Evolutionary conservation across 257 asterid species (phyloP).

Genomic region (Primulina tabacum): DNA sequence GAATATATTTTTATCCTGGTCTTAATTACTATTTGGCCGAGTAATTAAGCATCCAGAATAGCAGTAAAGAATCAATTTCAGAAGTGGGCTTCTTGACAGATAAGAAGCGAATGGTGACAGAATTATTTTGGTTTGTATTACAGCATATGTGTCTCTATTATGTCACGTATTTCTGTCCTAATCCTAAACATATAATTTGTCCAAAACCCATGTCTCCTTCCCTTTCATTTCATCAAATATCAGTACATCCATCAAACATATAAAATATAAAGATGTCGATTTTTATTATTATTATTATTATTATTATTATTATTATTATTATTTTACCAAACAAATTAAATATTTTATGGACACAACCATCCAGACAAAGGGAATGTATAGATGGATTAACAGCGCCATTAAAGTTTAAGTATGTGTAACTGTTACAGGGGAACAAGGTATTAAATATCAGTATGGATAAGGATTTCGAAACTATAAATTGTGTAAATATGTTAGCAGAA

Average conservation of each 20-base stretch:
- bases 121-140: slow-evolving; percentile 4
- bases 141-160: not conserved
- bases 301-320: no score
- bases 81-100: slow-evolving; percentile 1
- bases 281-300: no score
- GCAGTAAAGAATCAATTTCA: not conserved
- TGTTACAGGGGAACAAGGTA: no score
- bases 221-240: not conserved
- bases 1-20: not conserved
- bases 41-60: not conserved
- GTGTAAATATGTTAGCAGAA: no score
- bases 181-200: not conserved
- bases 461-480: no score
- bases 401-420: no score
- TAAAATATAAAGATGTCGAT: not conserved
- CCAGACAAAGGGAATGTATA: not conserved
- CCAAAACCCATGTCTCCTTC: not conserved
- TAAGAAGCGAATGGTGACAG: not conserved
- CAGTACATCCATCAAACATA: not conserved
- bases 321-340: not conserved
- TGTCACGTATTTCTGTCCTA: not conserved
- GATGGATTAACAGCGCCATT: no score
- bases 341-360: not conserved
- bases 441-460: no score
- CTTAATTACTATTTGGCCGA: not conserved